These are phyloP conservation scores for Exophiala viscosa DNA, from an alignment of 2,329 filamentous ascomycete species.

Conservation along the genomic window DNA sequence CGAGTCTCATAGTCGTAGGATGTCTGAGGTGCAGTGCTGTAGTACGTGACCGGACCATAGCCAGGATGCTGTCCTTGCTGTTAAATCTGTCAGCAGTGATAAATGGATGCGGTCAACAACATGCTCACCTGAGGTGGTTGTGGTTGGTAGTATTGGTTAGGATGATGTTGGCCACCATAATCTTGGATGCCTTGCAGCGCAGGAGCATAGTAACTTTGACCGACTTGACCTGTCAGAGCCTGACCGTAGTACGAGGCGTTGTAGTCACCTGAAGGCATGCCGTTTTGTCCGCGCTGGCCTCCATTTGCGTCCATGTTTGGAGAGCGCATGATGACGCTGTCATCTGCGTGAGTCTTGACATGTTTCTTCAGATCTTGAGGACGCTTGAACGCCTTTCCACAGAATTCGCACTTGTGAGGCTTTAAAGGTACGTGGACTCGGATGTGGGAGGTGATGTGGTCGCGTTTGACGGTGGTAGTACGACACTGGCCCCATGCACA, in stretches of 20 bases:
- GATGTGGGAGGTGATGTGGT: constrained; percentile 98
- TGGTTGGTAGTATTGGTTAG: constrained; percentile 30
- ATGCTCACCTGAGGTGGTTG: constrained; percentile 21
- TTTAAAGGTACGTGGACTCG: constrained; percentile 98
- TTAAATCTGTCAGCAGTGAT: constrained; percentile 42
- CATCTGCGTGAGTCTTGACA: constrained; percentile 97
- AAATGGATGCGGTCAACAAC: neutral
- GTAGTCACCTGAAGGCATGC: constrained; percentile 28
- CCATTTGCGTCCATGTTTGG: constrained; percentile 50
- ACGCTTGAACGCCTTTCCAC: constrained; percentile 97
- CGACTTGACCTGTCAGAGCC: constrained; percentile 25
- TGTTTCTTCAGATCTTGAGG: constrained; percentile 99
- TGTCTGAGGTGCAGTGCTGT: constrained; percentile 64
- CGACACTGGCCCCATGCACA: constrained; percentile 97
- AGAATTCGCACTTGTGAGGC: constrained; percentile 98
- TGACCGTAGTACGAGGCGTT: constrained; percentile 29
- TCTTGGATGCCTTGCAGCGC: constrained; percentile 27
- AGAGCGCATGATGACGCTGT: constrained; percentile 70
- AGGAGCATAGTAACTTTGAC: constrained; percentile 29
- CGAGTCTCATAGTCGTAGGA: constrained; percentile 68
- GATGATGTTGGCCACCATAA: constrained; percentile 28
- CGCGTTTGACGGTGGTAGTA: constrained; percentile 95
- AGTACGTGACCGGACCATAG: constrained; percentile 74
- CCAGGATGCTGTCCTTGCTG: constrained; percentile 53
- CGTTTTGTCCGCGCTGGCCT: constrained; percentile 33